Conservation (phyloP, 495 filamentous ascomycete species). For the Aspergillus asperescens region DNA sequence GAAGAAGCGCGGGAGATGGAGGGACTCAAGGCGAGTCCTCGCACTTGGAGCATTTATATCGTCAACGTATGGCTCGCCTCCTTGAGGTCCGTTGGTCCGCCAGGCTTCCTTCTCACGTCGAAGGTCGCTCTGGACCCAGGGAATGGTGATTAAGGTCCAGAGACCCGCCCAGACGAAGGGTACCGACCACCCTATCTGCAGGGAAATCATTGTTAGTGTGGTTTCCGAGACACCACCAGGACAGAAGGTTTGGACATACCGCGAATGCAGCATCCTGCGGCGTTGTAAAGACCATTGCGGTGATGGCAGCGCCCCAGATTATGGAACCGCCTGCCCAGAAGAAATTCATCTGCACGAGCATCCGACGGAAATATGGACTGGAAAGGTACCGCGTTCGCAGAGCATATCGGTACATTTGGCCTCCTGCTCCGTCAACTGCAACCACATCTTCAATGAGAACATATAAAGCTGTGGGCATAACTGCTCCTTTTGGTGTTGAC, state of each 20-base stretch:
- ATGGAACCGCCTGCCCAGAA: slow-evolving; percentile 67
- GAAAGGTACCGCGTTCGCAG: slow-evolving; percentile 63
- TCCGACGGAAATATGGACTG: slow-evolving; percentile 62
- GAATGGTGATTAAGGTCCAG: slow-evolving; percentile 62
- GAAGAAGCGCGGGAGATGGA: slow-evolving; percentile 32
- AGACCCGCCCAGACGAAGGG: slow-evolving; percentile 64
- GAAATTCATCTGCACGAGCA: slow-evolving; percentile 67
- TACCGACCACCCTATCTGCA: slow-evolving; percentile 56
- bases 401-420: slow-evolving; percentile 59
- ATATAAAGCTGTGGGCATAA: slow-evolving; percentile 65
- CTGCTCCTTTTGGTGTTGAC: slow-evolving; percentile 62
- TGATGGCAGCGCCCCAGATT: slow-evolving; percentile 51
- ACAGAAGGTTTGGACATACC: slow-evolving; percentile 38
- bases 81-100: slow-evolving; percentile 39
- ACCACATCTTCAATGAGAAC: slow-evolving; percentile 76
- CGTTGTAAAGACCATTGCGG: slow-evolving; percentile 57
- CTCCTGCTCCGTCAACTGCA: slow-evolving; percentile 71
- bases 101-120: slow-evolving; percentile 59
- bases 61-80: slow-evolving; percentile 37
- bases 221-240: no score
- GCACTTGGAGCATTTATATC: slow-evolving; percentile 35
- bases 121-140: slow-evolving; percentile 61
- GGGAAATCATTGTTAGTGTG: background rate
- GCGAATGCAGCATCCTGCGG: slow-evolving; percentile 64
- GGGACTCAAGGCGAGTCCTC: slow-evolving; percentile 38